phyloP scores from a whole-genome alignment of 75 land plant genomes.

The Selaginella moellendorffii region DNA sequence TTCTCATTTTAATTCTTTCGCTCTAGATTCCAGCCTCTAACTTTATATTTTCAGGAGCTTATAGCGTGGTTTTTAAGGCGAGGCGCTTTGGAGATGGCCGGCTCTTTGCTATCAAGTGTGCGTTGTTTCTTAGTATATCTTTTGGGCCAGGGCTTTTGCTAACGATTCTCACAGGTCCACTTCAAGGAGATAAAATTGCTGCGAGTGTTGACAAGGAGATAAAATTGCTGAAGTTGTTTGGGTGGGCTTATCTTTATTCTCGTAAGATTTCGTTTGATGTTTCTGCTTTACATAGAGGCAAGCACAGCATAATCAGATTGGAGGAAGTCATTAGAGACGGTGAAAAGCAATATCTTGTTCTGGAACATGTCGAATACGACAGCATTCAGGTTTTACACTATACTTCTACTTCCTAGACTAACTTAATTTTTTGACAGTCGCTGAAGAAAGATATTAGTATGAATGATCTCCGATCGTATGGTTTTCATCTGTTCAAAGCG shows the following conservation, averaged over 20 bases:
- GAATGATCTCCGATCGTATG: conserved; percentile 59
- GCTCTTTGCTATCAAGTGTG: background rate
- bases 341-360: conserved; percentile 41
- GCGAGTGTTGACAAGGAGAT: conserved; percentile 59
- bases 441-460: conserved; percentile 65
- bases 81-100: background rate
- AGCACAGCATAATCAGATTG: conserved; percentile 37
- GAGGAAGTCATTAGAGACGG: conserved; percentile 39
- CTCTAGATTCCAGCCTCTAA: background rate
- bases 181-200: background rate
- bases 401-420: background rate
- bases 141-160: background rate
- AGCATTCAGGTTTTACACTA: conserved; percentile 51
- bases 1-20: background rate
- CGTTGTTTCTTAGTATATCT: background rate
- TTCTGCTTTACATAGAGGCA: conserved; percentile 32
- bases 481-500: conserved; percentile 71
- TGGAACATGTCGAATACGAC: conserved; percentile 86
- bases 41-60: background rate
- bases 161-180: background rate
- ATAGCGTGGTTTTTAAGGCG: background rate
- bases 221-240: conserved; percentile 61
- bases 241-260: conserved; percentile 28
- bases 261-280: background rate
- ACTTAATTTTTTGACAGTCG: conserved; percentile 26